Evolutionary conservation across 371 early-diverging fungal species (phyloP).

Genomic region (Apophysomyces sp.): DNA sequence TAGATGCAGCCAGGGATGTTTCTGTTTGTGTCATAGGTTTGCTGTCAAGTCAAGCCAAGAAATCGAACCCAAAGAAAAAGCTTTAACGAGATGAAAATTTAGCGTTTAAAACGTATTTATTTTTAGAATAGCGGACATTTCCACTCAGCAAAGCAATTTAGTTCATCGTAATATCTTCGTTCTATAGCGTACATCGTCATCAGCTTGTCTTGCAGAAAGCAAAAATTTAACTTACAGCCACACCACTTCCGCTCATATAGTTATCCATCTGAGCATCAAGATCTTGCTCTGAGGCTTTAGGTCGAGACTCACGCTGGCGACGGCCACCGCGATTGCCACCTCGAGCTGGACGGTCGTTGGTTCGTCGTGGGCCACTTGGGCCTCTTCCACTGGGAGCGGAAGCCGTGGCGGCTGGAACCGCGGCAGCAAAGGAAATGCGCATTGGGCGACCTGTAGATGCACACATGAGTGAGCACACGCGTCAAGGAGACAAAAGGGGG

Average conservation of each 20-base stretch:
- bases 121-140: background rate
- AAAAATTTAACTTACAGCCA: slow-evolving; percentile 15
- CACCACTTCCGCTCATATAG: slow-evolving; percentile 32
- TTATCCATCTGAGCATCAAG: slow-evolving; percentile 56
- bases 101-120: background rate
- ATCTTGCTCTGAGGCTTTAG: slow-evolving; percentile 39
- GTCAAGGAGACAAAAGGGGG: background rate
- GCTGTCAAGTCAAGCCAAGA: background rate
- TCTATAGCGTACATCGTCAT: background rate
- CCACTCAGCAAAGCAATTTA: slow-evolving; percentile 4
- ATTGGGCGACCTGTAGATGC: slow-evolving; percentile 43
- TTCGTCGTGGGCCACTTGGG: slow-evolving; percentile 4
- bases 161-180: slow-evolving; percentile 18
- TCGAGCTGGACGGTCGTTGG: slow-evolving; percentile 11
- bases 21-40: slow-evolving; percentile 1
- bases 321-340: slow-evolving; percentile 21
- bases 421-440: slow-evolving; percentile 36
- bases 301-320: slow-evolving; percentile 23
- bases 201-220: background rate
- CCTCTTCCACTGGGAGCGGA: slow-evolving; percentile 2
- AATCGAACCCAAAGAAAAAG: background rate
- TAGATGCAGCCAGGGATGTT: background rate
- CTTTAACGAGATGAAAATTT: slow-evolving; percentile 1
- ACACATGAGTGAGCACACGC: background rate
- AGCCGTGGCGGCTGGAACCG: slow-evolving; percentile 8